phyloP scores from a whole-genome alignment of 2,329 filamentous ascomycete genomes.

The Hymenoscyphus fraxineus region DNA sequence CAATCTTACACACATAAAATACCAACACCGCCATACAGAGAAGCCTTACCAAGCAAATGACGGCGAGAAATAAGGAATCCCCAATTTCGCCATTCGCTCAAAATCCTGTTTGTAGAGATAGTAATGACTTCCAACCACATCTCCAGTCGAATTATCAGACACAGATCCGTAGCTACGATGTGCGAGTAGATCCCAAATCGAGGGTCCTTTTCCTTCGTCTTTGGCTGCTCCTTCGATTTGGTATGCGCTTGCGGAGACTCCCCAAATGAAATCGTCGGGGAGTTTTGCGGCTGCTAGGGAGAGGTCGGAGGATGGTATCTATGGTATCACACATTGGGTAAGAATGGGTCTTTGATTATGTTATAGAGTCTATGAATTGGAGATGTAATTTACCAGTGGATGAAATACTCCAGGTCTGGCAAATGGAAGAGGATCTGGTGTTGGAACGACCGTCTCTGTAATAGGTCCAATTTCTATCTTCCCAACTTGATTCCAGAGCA shows the following conservation, averaged over 20 bases:
- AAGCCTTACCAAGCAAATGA: conserved; percentile 34
- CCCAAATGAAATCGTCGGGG: conserved; percentile 42
- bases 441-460: conserved; percentile 41
- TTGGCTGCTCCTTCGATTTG: conserved; percentile 46
- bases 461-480: conserved; percentile 41
- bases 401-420: conserved; percentile 40
- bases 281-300: conserved; percentile 36
- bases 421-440: conserved; percentile 40
- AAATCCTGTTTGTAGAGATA: conserved; percentile 56
- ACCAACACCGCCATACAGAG: too few species aligned
- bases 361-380: conserved; percentile 11
- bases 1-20: conserved; percentile 30
- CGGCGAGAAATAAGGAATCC: conserved; percentile 47
- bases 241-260: conserved; percentile 45
- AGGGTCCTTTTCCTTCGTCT: conserved; percentile 43
- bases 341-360: conserved; percentile 6
- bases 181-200: conserved; percentile 40
- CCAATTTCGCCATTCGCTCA: conserved; percentile 48
- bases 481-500: conserved; percentile 44
- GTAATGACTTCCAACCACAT: conserved; percentile 50
- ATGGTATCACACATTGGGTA: background rate
- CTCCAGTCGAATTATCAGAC: conserved; percentile 42
- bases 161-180: conserved; percentile 32
- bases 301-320: conserved; percentile 28
- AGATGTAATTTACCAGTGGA: conserved; percentile 36